A percentile compares a stretch with the other conserved stretches of the same genome.
Conservation (phyloP, 352 stramenopile genomes). For the Peronospora destructor region DNA sequence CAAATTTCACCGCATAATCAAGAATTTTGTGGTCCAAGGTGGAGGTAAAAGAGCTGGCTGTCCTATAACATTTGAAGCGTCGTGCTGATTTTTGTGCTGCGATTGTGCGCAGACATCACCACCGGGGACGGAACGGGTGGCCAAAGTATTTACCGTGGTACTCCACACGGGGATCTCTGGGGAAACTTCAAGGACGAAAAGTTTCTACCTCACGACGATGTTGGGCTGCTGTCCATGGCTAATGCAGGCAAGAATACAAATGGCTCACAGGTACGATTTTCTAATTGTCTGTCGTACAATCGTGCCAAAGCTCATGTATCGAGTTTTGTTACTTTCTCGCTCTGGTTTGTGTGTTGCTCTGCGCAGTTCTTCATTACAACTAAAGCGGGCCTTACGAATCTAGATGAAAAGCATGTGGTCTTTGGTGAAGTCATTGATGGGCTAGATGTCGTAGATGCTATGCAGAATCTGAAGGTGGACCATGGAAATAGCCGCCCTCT, state of each 20-base stretch:
- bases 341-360: background rate
- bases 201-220: constrained; percentile 64
- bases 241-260: constrained; percentile 73
- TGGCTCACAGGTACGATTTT: constrained; percentile 51
- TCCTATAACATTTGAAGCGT: background rate
- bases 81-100: constrained; percentile 1
- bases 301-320: background rate
- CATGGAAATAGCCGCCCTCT: constrained; percentile 42
- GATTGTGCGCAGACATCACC: constrained; percentile 41
- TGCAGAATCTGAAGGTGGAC: constrained; percentile 59
- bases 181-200: constrained; percentile 82
- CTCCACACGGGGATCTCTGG: constrained; percentile 58
- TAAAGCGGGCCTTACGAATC: constrained; percentile 47
- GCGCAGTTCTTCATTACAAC: constrained; percentile 77
- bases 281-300: background rate
- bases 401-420: constrained; percentile 94
- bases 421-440: constrained; percentile 91
- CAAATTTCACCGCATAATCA: constrained; percentile 90
- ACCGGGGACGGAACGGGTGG: constrained; percentile 66
- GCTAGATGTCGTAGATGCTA: constrained; percentile 60
- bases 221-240: constrained; percentile 78
- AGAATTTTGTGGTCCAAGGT: constrained; percentile 88
- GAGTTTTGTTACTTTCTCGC: background rate
- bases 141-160: constrained; percentile 71
- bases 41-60: constrained; percentile 33